Percentiles rank a stretch among this genome's conserved stretches.
Evolutionary conservation across 192 early-diverging fungal genomes (phyloP).

Genomic region (Chytriomyces hyalinus): DNA sequence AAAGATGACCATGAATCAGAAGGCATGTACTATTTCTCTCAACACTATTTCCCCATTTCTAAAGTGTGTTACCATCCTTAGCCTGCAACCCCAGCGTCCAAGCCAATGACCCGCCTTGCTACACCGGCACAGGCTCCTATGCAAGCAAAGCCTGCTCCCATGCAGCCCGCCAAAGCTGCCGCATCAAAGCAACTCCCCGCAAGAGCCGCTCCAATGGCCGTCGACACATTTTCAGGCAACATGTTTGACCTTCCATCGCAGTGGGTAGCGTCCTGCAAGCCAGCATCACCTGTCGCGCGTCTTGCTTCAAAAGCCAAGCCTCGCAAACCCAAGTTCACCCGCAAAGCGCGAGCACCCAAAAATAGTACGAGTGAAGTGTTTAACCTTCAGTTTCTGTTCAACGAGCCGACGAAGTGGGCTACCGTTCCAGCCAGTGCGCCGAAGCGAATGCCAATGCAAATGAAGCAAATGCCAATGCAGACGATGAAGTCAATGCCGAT

Average conservation of each 20-base stretch:
- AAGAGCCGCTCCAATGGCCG: not conserved
- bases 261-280: conserved; percentile 22
- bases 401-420: conserved; percentile 11
- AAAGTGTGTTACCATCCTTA: not conserved
- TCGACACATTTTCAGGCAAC: conserved; percentile 11
- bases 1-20: conserved; percentile 14
- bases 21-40: not conserved
- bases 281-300: conserved; percentile 2
- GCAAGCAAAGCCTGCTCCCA: not conserved
- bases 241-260: conserved; percentile 29
- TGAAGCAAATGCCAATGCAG: conserved; percentile 10
- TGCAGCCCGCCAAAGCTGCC: conserved; percentile 14
- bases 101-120: not conserved
- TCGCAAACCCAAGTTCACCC: conserved; percentile 2
- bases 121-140: not conserved
- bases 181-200: not conserved
- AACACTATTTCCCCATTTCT: not conserved
- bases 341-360: not conserved
- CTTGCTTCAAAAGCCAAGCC: not conserved
- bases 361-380: conserved; percentile 20
- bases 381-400: conserved; percentile 21
- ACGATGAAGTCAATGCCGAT: not conserved
- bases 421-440: not conserved
- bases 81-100: not conserved
- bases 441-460: conserved; percentile 2